Conservation (phyloP, 352 stramenopile species). For the Pythium graminicola region DNA sequence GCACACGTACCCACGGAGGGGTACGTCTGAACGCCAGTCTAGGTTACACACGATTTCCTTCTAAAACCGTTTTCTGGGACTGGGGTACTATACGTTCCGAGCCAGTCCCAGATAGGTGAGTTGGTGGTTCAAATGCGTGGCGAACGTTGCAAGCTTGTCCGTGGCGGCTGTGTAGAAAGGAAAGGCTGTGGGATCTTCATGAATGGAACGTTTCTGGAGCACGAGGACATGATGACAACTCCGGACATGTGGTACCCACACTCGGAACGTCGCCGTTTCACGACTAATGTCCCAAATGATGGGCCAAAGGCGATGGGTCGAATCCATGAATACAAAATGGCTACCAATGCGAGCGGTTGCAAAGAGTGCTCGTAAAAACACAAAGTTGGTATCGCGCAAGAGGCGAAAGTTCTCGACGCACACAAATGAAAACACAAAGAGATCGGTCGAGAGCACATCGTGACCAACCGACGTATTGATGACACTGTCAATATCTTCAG, state of each 20-base stretch:
- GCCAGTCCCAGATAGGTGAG: constrained; percentile 9
- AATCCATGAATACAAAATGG: constrained; percentile 63
- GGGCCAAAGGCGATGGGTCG: constrained; percentile 64
- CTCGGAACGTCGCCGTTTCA: constrained; percentile 30
- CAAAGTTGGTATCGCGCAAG: constrained; percentile 36
- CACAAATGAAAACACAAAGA: constrained; percentile 68
- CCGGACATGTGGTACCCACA: constrained; percentile 50
- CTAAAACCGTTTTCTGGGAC: neutral
- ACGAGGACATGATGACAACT: constrained; percentile 61
- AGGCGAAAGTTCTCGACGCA: constrained; percentile 66
- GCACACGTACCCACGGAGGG: constrained; percentile 5
- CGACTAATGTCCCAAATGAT: constrained; percentile 42
- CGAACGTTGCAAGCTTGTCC: constrained; percentile 41
- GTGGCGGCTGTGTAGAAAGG: constrained; percentile 40
- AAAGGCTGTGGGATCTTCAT: constrained; percentile 23
- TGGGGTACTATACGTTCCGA: neutral
- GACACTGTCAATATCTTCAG: constrained; percentile 25
- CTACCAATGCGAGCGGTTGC: constrained; percentile 25
- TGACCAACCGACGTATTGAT: constrained; percentile 33
- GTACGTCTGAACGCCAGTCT: constrained; percentile 4
- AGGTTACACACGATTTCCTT: neutral
- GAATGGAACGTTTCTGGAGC: constrained; percentile 39
- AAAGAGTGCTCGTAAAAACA: constrained; percentile 54
- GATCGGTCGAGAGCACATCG: constrained; percentile 28
- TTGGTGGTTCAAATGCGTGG: constrained; percentile 40